Evolutionary conservation across 1,284 basidiomycete species (phyloP).

Genomic region (Meira miltonrushii): DNA sequence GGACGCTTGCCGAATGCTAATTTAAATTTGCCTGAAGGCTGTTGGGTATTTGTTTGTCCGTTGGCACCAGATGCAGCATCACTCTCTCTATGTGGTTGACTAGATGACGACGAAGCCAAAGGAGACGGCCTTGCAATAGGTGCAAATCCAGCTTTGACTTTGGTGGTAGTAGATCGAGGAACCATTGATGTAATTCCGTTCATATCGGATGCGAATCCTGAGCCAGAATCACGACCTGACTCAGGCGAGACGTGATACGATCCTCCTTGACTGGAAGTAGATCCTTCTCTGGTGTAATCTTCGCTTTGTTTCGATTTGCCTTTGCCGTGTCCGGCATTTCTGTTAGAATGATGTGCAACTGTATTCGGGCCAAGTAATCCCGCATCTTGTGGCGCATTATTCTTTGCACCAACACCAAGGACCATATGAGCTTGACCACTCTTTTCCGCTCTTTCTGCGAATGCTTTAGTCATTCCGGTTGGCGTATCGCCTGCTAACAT

Average conservation of each 20-base stretch:
- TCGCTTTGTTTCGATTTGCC: constrained; percentile 6
- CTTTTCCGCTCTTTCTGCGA: constrained; percentile 38
- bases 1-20: constrained; percentile 3
- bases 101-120: no score
- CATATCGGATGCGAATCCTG: not conserved
- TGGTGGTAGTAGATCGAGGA: not conserved
- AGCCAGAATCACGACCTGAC: not conserved
- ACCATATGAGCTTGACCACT: constrained; percentile 52
- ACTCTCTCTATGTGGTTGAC: not conserved
- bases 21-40: not conserved
- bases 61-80: not conserved
- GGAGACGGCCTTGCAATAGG: not conserved
- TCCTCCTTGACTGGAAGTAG: not conserved
- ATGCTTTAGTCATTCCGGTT: constrained; percentile 43
- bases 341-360: not conserved
- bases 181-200: constrained; percentile 3
- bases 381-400: constrained; percentile 44
- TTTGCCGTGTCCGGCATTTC: constrained; percentile 1
- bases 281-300: not conserved
- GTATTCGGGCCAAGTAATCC: constrained; percentile 32
- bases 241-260: not conserved
- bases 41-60: not conserved
- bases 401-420: constrained; percentile 43
- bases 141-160: not conserved
- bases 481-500: constrained; percentile 50